Conservation (phyloP, 2,329 filamentous ascomycete genomes). For the Chrysoporthe austroafricana region DNA sequence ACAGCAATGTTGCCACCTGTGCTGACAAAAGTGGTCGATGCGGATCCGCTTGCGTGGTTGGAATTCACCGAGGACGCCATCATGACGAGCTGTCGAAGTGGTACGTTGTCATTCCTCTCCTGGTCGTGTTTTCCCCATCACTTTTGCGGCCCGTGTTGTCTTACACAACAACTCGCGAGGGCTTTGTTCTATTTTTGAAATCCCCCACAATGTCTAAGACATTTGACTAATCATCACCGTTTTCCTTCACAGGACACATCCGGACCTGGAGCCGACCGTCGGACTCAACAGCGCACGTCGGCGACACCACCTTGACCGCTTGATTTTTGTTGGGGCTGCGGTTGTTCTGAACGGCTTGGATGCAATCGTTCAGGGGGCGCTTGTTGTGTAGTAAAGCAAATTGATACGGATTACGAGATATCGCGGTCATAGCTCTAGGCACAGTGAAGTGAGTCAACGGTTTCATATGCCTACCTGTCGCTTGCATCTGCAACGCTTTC, state of each 20-base stretch:
- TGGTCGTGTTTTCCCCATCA: background rate
- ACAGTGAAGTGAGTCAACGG: background rate
- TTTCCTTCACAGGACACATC: conserved; percentile 41
- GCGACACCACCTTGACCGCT: conserved; percentile 26
- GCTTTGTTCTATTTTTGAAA: conserved; percentile 2
- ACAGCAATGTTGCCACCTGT: conserved; percentile 90
- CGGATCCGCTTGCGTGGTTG: conserved; percentile 85
- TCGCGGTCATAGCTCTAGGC: background rate
- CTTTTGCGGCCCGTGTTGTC: background rate
- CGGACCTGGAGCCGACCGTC: conserved; percentile 48
- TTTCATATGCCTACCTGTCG: background rate
- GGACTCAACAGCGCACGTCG: conserved; percentile 39
- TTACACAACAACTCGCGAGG: background rate
- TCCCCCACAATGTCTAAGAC: background rate
- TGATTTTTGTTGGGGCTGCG: conserved; percentile 6
- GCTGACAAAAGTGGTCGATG: conserved; percentile 83
- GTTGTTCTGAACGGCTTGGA: background rate
- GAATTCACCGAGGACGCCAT: conserved; percentile 94
- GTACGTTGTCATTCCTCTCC: conserved; percentile 54
- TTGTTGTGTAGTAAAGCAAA: background rate
- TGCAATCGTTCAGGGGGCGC: background rate
- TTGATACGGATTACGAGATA: conserved; percentile 2
- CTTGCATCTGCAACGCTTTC: background rate
- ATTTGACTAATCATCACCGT: conserved; percentile 10
- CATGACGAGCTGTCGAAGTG: conserved; percentile 87